These are phyloP conservation scores for Leucosporidium scottii DNA, from an alignment of 768 basidiomycete species.

Conservation along the genomic window DNA sequence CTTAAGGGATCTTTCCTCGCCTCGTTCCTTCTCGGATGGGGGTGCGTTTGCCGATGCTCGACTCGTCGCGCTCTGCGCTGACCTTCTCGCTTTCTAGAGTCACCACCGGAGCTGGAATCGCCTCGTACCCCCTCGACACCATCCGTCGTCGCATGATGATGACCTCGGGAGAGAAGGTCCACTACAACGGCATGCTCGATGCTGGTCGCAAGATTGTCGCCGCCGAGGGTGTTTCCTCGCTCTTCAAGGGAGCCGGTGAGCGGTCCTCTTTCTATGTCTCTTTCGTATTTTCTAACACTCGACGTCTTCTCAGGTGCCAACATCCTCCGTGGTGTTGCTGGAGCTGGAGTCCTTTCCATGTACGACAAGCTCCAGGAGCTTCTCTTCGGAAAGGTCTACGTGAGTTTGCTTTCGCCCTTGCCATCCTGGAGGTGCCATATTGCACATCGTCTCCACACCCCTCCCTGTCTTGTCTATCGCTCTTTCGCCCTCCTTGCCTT, in stretches of 20 bases:
- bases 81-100: no score
- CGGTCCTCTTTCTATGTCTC: no score
- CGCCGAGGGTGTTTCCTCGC: constrained; percentile 89
- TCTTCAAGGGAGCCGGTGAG: constrained; percentile 87
- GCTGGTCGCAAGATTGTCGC: constrained; percentile 87
- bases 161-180: constrained; percentile 74
- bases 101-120: constrained; percentile 98
- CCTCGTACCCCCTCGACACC: constrained; percentile 57
- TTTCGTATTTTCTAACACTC: no score
- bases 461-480: no score
- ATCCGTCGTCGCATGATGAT: constrained; percentile 99
- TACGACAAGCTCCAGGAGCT: constrained; percentile 96
- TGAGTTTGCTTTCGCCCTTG: background rate
- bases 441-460: no score
- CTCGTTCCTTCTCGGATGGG: constrained; percentile 56
- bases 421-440: background rate
- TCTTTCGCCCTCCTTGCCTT: no score
- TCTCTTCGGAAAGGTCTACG: constrained; percentile 30
- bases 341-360: constrained; percentile 97
- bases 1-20: constrained; percentile 86
- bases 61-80: no score
- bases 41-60: no score
- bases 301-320: no score
- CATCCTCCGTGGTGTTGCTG: constrained; percentile 98
- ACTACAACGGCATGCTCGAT: constrained; percentile 68